These are phyloP conservation scores for Wickerhamiella parazyma DNA, from an alignment of 805 yeast species.

Conservation along the genomic window DNA sequence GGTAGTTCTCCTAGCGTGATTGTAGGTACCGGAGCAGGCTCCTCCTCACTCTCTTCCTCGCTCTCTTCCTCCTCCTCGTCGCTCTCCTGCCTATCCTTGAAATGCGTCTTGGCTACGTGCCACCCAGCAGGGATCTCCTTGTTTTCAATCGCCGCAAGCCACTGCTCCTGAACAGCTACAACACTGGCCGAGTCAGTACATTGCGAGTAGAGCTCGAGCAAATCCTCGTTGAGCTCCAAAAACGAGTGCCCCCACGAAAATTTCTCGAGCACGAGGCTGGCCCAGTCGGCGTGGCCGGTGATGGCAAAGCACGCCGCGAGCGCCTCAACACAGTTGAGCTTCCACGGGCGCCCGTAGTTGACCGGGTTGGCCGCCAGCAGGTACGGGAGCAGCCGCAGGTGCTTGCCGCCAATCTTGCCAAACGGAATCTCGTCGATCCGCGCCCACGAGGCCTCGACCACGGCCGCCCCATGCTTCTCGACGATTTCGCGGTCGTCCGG, in stretches of 20 bases:
- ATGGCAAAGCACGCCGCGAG: slow-evolving; percentile 94
- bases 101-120: slow-evolving; percentile 9
- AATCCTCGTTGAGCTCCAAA: slow-evolving; percentile 64
- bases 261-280: slow-evolving; percentile 54
- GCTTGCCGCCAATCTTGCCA: slow-evolving; percentile 75
- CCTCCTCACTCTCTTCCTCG: slow-evolving; percentile 21
- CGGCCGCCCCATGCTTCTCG: slow-evolving; percentile 80
- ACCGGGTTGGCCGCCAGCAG: slow-evolving; percentile 94
- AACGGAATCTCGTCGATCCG: slow-evolving; percentile 95
- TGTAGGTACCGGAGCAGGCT: background rate
- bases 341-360: slow-evolving; percentile 94
- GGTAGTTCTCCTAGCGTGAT: slow-evolving; percentile 8
- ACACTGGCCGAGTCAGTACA: slow-evolving; percentile 77
- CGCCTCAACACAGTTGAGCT: slow-evolving; percentile 91
- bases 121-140: slow-evolving; percentile 32
- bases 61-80: slow-evolving; percentile 22
- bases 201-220: slow-evolving; percentile 55
- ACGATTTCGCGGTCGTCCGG: slow-evolving; percentile 73
- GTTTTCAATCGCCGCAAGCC: slow-evolving; percentile 53
- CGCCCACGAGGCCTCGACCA: slow-evolving; percentile 98
- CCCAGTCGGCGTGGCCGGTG: slow-evolving; percentile 86
- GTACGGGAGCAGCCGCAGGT: slow-evolving; percentile 80
- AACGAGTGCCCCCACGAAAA: slow-evolving; percentile 94
- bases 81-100: slow-evolving; percentile 39
- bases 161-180: slow-evolving; percentile 53